phyloP scores from a whole-genome alignment of 345 rosid genomes.

The Camelina neglecta region DNA sequence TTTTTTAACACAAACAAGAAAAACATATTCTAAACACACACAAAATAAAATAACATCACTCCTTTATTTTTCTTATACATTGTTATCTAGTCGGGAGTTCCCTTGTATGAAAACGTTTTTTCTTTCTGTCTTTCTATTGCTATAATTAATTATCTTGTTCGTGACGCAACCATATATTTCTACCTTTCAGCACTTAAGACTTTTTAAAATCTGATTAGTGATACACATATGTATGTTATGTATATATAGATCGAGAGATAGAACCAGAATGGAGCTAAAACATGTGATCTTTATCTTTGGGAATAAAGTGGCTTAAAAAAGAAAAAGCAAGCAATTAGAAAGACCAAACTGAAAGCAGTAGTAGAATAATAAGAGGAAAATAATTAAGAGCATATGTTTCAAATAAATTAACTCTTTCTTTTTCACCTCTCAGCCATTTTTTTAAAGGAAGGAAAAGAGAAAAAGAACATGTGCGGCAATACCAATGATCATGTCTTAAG shows the following conservation, averaged over 20 bases:
- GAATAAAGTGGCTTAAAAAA: conserved; percentile 43
- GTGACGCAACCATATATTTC: conserved; percentile 17
- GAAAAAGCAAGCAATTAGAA: conserved; percentile 39
- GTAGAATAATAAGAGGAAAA: conserved; percentile 13
- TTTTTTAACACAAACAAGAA: background rate
- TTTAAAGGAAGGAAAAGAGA: conserved; percentile 2
- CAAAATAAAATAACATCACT: background rate
- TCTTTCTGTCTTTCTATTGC: background rate
- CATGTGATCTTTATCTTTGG: conserved; percentile 48
- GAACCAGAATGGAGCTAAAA: conserved; percentile 39
- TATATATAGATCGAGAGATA: conserved; percentile 29
- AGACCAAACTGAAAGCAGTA: conserved; percentile 36
- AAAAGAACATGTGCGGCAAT: conserved; percentile 34
- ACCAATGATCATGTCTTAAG: conserved; percentile 31
- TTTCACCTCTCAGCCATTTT: conserved; percentile 22
- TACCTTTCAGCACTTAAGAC: background rate
- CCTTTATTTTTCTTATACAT: background rate
- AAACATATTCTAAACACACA: background rate
- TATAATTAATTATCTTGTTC: conserved; percentile 1
- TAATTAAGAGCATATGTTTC: conserved; percentile 37
- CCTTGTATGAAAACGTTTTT: background rate
- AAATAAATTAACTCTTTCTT: background rate
- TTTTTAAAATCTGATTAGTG: conserved; percentile 3
- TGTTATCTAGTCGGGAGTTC: background rate
- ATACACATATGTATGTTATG: conserved; percentile 19